Evolutionary conservation across 371 early-diverging fungal genomes (phyloP), one percentile per base, ranked within the genome.

Genomic region (Astathelohania contejeani): DNA sequence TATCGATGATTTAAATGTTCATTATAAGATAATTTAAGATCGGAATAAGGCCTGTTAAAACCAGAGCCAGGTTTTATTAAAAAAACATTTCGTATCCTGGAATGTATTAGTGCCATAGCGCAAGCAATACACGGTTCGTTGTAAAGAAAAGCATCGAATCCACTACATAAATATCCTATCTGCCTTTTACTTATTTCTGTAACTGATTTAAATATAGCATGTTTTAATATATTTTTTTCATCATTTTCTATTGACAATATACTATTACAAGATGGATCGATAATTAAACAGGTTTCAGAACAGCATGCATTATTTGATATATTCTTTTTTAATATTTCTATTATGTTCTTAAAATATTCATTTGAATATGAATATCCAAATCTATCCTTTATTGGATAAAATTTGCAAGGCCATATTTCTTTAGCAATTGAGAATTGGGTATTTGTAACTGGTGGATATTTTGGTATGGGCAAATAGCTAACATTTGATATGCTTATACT

Each of bases 41-140:
- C 24, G 1, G 44, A 43, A 43, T 56, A 65, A 26, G 49, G 18
- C 0, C 59, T 55, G 18, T 54, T 26, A 7, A n/a, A n/a, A n/a
- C n/a, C n/a, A n/a, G n/a, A n/a, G n/a, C 4, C 45, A 26, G 25
- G 47, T 0, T 58, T 48, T n/a, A 45, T 9, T 25, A 29, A 47
- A 51, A 63, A 68, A 7, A 68, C 64, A 10, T 61, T 27, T 38
- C 28, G 39, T 0, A 68, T 64, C 25, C 69, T 49, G 3, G 56
- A 60, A 48, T 69, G 69, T 1, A 69, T 60, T 27, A 69, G 43
- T 10, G 65, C 69, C 65, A 69, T 65, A 0, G 59, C 58, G 52
- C 69, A 69, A 9, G 62, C 60, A 14, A 56, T 19, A 27, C 69
- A 69, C 2, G 69, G 69, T 58, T 69, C 69, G 3, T 35, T 45